Conservation (phyloP, 345 rosid species). For the Mangifera indica region DNA sequence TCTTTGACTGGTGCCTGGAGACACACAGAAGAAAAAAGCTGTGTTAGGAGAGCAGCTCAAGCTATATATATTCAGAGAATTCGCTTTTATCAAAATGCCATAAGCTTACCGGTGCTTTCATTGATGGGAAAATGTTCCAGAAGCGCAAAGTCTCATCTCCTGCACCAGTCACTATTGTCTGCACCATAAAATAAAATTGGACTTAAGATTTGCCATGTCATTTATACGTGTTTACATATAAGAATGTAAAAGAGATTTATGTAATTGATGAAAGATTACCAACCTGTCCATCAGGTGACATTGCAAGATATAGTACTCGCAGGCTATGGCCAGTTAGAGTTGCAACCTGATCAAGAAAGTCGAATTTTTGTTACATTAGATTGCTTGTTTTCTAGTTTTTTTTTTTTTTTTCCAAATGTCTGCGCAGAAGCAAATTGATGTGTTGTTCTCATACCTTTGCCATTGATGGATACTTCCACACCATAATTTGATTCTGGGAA, state of each 20-base stretch:
- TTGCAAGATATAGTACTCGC: slow-evolving; percentile 92
- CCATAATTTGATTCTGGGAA: slow-evolving; percentile 96
- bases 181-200: slow-evolving; percentile 18
- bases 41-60: slow-evolving; percentile 2
- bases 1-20: slow-evolving; percentile 85
- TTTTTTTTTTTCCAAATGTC: too few species aligned
- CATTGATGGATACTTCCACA: slow-evolving; percentile 96
- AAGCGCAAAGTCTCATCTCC: slow-evolving; percentile 95
- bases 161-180: slow-evolving; percentile 98
- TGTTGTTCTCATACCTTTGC: slow-evolving; percentile 52
- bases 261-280: neutral
- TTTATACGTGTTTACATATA: neutral
- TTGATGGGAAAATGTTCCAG: slow-evolving; percentile 92
- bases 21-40: slow-evolving; percentile 4
- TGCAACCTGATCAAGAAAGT: slow-evolving; percentile 51
- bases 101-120: slow-evolving; percentile 62
- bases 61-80: too few species aligned
- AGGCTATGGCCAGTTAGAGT: slow-evolving; percentile 89
- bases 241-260: neutral
- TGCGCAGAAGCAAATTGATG: too few species aligned
- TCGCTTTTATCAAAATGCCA: neutral
- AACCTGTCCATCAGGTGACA: slow-evolving; percentile 92
- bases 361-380: neutral
- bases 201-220: neutral
- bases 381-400: neutral